Evolutionary conservation across 2,329 filamentous ascomycete genomes (phyloP).

Genomic region (Pyrenophora seminiperda): DNA sequence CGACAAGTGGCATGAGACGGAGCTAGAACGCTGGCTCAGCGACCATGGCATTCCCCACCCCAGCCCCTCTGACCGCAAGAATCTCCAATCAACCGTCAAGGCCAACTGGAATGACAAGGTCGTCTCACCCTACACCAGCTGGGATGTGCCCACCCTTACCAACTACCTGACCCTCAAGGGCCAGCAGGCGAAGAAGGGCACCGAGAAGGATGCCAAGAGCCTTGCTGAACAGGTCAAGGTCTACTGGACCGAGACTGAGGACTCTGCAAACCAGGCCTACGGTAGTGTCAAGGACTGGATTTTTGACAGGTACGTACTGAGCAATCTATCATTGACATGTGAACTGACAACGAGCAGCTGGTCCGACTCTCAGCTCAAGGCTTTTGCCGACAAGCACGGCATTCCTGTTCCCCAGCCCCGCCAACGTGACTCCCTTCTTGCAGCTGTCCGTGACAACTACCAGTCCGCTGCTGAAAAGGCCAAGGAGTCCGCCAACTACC

Average conservation of each 20-base stretch:
- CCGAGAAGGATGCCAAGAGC: slow-evolving; percentile 70
- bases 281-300: slow-evolving; percentile 84
- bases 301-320: slow-evolving; percentile 68
- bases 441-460: slow-evolving; percentile 79
- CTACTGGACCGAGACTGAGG: slow-evolving; percentile 79
- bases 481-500: slow-evolving; percentile 82
- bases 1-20: slow-evolving; percentile 98
- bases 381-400: slow-evolving; percentile 85
- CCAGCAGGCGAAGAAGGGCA: slow-evolving; percentile 68
- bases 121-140: slow-evolving; percentile 74
- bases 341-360: slow-evolving; percentile 64
- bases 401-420: slow-evolving; percentile 89
- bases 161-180: slow-evolving; percentile 74
- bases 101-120: slow-evolving; percentile 85
- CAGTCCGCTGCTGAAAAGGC: slow-evolving; percentile 74
- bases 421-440: slow-evolving; percentile 79
- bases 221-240: slow-evolving; percentile 71
- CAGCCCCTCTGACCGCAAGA: slow-evolving; percentile 87
- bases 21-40: slow-evolving; percentile 94
- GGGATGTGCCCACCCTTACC: slow-evolving; percentile 72
- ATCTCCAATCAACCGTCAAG: slow-evolving; percentile 88
- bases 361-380: slow-evolving; percentile 91
- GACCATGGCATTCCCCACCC: slow-evolving; percentile 92
- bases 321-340: background rate
- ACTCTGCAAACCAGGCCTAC: slow-evolving; percentile 75